A percentile compares a stretch with the other conserved stretches of the same genome.
phyloP scores from a whole-genome alignment of 1,284 basidiomycete genomes.

The Ceratobasidium sp. region DNA sequence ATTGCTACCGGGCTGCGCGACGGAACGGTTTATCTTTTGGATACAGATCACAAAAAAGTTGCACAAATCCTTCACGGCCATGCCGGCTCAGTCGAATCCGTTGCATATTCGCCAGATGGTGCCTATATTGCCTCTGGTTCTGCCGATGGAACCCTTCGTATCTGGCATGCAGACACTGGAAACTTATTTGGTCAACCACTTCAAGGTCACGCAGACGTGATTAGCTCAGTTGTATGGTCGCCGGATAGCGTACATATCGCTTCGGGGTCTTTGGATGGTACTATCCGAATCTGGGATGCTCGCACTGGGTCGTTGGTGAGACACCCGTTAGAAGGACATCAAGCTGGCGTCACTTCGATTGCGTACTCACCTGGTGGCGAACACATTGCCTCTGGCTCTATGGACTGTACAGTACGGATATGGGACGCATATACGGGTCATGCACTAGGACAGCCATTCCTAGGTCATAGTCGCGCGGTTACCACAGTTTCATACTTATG shows the following conservation, averaged over 20 bases:
- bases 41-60: too few species aligned
- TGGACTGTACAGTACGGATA: background rate
- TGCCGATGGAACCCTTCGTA: background rate
- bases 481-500: background rate
- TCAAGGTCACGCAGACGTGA: background rate
- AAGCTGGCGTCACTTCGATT: background rate
- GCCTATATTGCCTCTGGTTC: too few species aligned
- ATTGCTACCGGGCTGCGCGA: too few species aligned
- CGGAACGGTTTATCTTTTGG: too few species aligned
- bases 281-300: background rate
- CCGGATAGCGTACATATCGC: slow-evolving; percentile 3
- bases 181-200: background rate
- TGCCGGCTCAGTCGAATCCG: too few species aligned
- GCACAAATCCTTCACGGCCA: too few species aligned
- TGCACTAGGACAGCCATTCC: background rate
- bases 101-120: too few species aligned
- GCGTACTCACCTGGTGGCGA: background rate
- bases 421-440: background rate
- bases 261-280: background rate
- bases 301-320: background rate
- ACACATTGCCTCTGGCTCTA: background rate
- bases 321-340: background rate
- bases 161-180: background rate
- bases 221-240: background rate
- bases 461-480: background rate